Evolutionary conservation across 352 stramenopile species (phyloP).

Genomic region (Phytophthora niederhauseri): DNA sequence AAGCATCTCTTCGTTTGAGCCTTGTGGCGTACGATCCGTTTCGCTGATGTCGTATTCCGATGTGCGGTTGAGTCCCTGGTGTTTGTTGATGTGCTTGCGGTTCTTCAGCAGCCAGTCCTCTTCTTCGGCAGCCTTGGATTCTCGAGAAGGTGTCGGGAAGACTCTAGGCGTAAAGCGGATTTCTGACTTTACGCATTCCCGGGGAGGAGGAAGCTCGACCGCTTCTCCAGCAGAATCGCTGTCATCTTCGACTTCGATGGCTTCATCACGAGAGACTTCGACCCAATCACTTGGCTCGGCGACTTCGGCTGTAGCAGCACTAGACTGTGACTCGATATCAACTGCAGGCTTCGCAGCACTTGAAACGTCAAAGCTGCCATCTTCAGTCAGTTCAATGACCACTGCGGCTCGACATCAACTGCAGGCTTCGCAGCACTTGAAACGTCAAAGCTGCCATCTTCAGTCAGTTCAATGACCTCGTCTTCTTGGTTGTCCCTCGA

Average conservation of each 20-base stretch:
- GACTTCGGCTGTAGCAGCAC: slow-evolving; percentile 1
- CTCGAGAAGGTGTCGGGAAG: slow-evolving; percentile 77
- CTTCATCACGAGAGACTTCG: slow-evolving; percentile 10
- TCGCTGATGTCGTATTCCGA: slow-evolving; percentile 83
- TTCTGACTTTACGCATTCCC: slow-evolving; percentile 47
- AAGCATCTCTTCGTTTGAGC: too few species aligned
- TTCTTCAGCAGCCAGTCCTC: slow-evolving; percentile 89
- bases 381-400: slow-evolving; percentile 46
- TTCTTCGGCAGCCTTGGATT: slow-evolving; percentile 83
- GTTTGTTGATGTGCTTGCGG: slow-evolving; percentile 73
- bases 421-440: slow-evolving; percentile 9
- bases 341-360: slow-evolving; percentile 3
- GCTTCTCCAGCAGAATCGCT: background rate
- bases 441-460: slow-evolving; percentile 62
- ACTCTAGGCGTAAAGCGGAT: slow-evolving; percentile 81
- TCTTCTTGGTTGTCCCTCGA: slow-evolving; percentile 19
- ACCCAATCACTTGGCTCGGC: background rate
- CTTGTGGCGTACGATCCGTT: slow-evolving; percentile 82
- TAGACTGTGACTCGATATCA: background rate
- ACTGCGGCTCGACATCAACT: background rate
- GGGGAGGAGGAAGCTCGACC: slow-evolving; percentile 48
- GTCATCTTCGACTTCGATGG: slow-evolving; percentile 16
- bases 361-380: slow-evolving; percentile 61
- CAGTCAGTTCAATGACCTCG: slow-evolving; percentile 56
- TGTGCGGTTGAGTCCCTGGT: slow-evolving; percentile 60